Base-by-base conservation (phyloP, 345 rosid species). In the Punica granatum region DNA sequence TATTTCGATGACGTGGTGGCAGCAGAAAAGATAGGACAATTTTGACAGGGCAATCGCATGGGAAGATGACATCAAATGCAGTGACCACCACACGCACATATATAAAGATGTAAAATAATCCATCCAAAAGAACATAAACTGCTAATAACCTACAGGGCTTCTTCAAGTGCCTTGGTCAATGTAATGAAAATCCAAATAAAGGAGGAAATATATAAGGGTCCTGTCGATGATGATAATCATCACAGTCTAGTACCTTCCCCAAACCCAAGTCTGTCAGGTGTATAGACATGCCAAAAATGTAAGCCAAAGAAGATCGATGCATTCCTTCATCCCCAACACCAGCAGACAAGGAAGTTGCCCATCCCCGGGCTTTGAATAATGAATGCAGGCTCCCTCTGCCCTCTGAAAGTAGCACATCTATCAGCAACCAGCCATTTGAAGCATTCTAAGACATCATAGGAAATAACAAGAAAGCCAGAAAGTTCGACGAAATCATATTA, bases 331-430 rank as follows among this genome's bases (percentile, higher is more conserved):
- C 96, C 66, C 92, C 90, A 44, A 94, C 96, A 71, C 97, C 99
- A 73, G 97, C 99, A 64, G 96, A 83, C 56, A 94, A 72, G 25
- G 92, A 86, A 66, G 89, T 89, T 70, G 81, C 87, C 99, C 92
- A 91, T 60, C 98, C 99, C 84, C 71, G 86, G 15, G 70, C 81
- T 84, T 88, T 91, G 68, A 94, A 87, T 74, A 94, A 78, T 60
- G 86, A 88, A 82, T 74, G 92, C 73, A 94, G 72, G 79, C 99
- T 94, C 76, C 99, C 99, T 84, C 80, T 90, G 63, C 99, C 99
- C 97, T 94, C 99, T 94, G 84, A 67, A 71, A 66, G 74, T 66
- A 42, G 60, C 59, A 62, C 33, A 44, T 64, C 51, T 36, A 36
- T 63, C 41, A 51, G 59, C 28, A 61, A 9, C 54, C 10, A 28